Base-by-base conservation (phyloP, 2,329 filamentous ascomycete genomes). In the Epichloe coenophiala region DNA sequence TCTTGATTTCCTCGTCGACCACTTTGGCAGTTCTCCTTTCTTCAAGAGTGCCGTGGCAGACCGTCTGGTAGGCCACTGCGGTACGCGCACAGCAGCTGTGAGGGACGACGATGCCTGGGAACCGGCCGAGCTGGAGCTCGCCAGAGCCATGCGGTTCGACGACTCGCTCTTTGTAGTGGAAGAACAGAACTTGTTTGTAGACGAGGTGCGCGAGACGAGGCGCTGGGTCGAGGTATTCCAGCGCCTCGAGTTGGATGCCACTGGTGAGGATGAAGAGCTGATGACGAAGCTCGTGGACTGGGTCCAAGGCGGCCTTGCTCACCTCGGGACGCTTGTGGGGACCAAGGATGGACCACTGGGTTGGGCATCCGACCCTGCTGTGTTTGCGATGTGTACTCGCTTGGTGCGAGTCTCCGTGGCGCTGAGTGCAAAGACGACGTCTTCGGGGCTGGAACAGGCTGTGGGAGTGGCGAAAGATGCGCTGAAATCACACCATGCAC, bases 171-270 rank as follows among this genome's bases (percentile, higher is more conserved):
- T 98, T 63, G 83, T 78, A 1, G 76, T 88, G 51, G 93, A 98
- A 67, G 90, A 94, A 63, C 89, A 95, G 63, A 98, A 98, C 62
- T 74, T 96, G n/a, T 97, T 88, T 64, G 72, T 91, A 47, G 91
- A 97, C 63, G 83, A 89, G 57, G 78, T 88, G 5, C 74, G 81
- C 45, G 90, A 96, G 64, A 73, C 81, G 3, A 68, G 74, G 17
- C 64, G 80, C n/a, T 96, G 89, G 88, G 68, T 74, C 0, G 64
- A 63, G 15, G 69, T 78, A 3, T 67, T 86, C 33, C 51, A 58
- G 17, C 44, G 51, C 39, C 31, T 66, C 36, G 23, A 49, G 5
- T 61, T 57, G 55, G 50, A 56, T 3, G 3, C 27, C 27, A 31
- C 27, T 11, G 50, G 45, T 3, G 50, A 59, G 1, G 61, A 60